Evolutionary conservation across 257 asterid species (phyloP), one percentile per base, ranked within the genome.

Genomic region (Solanum paucissectum): DNA sequence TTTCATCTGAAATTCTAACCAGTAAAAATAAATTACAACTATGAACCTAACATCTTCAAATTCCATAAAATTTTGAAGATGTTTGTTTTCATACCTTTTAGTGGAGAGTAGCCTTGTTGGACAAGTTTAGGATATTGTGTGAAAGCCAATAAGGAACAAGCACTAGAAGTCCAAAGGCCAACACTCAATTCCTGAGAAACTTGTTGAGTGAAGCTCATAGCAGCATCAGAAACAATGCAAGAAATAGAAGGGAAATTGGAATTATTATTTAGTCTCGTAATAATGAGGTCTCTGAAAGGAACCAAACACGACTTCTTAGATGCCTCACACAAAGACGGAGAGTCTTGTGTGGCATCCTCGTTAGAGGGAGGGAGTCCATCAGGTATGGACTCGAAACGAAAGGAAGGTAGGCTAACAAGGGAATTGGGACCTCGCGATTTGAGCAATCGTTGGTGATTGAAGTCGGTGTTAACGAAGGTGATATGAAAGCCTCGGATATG

Each of bases 331-430:
- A 90, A 86, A 34, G 90, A 62, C 6, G 79, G 27, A 10, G 52
- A 60, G 27, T 86, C 89, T 64, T 88, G 92, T 58, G 90, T 86
- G 7, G 90, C 52, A 40, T 90, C 92, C 37, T 85, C 58, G 0
- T 90, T 89, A 2, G 89, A 88, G 18, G 83, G 77, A 9, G 92
- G 88, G 13, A 90, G 89, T n/a, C 92, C 92, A 33, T 90, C 92
- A 23, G 92, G 88, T 11, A 90, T 86, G 46, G 90, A 72, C 86
- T 87, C 85, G 21, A 90, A 90, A 3, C 27, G 81, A 82, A 90
- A 87, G 16, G 83, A 32, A 7, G 88, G 76, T 3, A 85, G 64
- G 87, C 92, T 49, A 68, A 4, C 20, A 36, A 87, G 72, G 23
- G 77, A 58, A 27, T 58, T 44, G 33, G 13, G 3, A 6, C 87